Base-by-base conservation (phyloP, 2,329 filamentous ascomycete species). In the Ascochyta viciae-villosae region DNA sequence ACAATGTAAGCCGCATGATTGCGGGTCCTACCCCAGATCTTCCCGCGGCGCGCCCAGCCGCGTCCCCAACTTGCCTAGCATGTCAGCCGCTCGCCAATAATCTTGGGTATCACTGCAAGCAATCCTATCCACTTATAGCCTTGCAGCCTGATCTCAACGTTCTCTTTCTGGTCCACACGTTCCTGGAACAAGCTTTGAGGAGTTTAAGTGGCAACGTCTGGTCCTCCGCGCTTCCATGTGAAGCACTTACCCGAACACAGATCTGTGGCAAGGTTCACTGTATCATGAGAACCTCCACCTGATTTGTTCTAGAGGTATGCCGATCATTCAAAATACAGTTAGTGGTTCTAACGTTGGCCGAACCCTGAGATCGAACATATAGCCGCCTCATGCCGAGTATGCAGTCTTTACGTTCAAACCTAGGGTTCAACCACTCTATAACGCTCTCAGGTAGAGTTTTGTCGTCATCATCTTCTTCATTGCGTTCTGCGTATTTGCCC, bases 381-480 rank as follows among this genome's bases (percentile, higher is more conserved):
- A 66, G 59, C 65, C 64, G 65, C 54, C 58, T 52, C 57, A 40
- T 61, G 67, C 70, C 72, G 64, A 73, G 68, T 64, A 57, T 64
- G 41, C 47, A 64, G 52, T 63, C 62, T 41, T 38, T 45, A 62
- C 44, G 47, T 66, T 58, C 57, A 66, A 15, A 56, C 60, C 49
- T 64, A 57, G 59, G 53, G 50, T 56, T 57, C 57, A 27, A 60
- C 60, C 51, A 40, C 55, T 57, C 44, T 67, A 65, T 56, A 51
- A 67, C 60, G 44, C 71, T 74, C 72, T 73, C 67, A 69, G 69
- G 68, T 53, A 75, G 71, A 73, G 71, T 66, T 61, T 60, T 50
- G 56, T 62, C 61, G 61, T 41, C 50, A 57, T 53, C 60, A 62
- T 52, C 40, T 60, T 58, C 51, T 59, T 61, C 57, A 35, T 33